Conservation (phyloP, 2,329 filamentous ascomycete species). For the Phyllosticta capitalensis region DNA sequence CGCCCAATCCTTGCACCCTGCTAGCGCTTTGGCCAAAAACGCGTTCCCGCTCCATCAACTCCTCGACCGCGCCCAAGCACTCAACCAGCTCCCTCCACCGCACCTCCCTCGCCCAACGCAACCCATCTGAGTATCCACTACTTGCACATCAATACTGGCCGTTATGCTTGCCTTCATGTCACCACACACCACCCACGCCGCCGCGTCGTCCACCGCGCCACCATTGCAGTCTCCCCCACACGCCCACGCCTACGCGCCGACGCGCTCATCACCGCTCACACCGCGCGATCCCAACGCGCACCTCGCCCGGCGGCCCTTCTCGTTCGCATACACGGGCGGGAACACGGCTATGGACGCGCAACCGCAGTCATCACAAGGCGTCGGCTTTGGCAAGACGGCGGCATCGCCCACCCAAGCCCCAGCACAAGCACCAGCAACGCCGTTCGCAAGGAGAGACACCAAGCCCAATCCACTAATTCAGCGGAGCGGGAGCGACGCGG, state of each 20-base stretch:
- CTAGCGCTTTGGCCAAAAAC: constrained; percentile 1
- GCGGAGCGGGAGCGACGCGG: constrained; percentile 42
- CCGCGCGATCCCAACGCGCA: constrained; percentile 4
- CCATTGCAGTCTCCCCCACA: not conserved
- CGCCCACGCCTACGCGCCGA: constrained; percentile 9
- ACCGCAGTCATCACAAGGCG: not conserved
- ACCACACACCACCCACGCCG: not conserved
- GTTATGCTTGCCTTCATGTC: constrained; percentile 7
- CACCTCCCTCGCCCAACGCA: not conserved
- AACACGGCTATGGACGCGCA: constrained; percentile 1
- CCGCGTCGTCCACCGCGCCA: not conserved
- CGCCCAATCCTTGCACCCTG: not conserved
- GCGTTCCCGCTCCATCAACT: constrained; percentile 1
- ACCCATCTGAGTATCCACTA: not conserved
- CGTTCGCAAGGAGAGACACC: constrained; percentile 23
- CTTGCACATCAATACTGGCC: not conserved
- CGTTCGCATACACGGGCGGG: not conserved
- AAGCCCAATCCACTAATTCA: constrained; percentile 56
- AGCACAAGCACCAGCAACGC: not conserved
- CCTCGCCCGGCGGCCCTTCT: not conserved
- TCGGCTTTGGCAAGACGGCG: constrained; percentile 4
- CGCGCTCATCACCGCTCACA: constrained; percentile 10
- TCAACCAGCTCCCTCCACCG: not conserved
- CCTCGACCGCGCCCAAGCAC: not conserved
- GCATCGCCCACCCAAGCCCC: constrained; percentile 39